Evolutionary conservation across 768 basidiomycete genomes (phyloP).

Genomic region (Arthromyces matolae): DNA sequence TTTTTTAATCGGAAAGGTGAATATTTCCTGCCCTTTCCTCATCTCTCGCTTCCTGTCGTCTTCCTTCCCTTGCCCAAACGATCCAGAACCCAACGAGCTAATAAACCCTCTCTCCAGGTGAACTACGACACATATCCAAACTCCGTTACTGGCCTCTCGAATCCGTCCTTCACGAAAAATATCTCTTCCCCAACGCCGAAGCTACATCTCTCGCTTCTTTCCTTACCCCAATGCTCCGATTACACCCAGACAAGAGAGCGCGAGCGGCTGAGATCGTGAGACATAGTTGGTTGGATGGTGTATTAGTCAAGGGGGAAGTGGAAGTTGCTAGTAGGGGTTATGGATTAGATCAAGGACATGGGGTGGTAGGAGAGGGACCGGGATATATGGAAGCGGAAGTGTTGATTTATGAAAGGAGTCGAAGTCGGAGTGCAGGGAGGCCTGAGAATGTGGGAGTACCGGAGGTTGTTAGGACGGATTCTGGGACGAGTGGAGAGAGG

Average conservation of each 20-base stretch:
- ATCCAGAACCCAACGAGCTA: neutral
- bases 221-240: conserved; percentile 84
- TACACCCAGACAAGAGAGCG: conserved; percentile 86
- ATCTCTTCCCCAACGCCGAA: conserved; percentile 81
- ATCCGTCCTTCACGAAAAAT: conserved; percentile 88
- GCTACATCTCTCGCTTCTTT: conserved; percentile 80
- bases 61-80: neutral
- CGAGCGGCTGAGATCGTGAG: conserved; percentile 82
- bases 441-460: neutral
- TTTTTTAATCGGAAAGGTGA: conserved; percentile 95
- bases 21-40: conserved; percentile 15
- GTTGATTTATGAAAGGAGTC: too few species aligned
- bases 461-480: conserved; percentile 2
- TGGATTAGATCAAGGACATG: conserved; percentile 32
- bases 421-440: neutral
- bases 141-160: conserved; percentile 88
- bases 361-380: conserved; percentile 13
- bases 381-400: too few species aligned
- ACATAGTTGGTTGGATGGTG: conserved; percentile 83
- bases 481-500: conserved; percentile 3
- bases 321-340: conserved; percentile 67
- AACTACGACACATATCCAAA: conserved; percentile 92
- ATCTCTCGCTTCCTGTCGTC: neutral
- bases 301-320: conserved; percentile 86
- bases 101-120: conserved; percentile 36